Conservation (phyloP, 2,329 filamentous ascomycete species). For the Nothophoma quercina region DNA sequence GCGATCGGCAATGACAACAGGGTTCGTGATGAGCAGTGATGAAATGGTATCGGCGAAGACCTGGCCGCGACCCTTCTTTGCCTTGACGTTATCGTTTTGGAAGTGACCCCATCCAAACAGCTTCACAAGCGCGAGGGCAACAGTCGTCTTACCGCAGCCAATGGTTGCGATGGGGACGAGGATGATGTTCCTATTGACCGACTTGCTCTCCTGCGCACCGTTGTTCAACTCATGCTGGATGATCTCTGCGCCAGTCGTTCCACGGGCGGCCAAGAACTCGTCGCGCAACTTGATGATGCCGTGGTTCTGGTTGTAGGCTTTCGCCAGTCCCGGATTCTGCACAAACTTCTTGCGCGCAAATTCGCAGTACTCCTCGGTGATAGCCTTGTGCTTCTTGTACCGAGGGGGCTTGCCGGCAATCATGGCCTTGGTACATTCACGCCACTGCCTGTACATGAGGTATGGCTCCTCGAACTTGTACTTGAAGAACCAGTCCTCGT, state of each 20-base stretch:
- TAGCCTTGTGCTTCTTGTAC: constrained; percentile 84
- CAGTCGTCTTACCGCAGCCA: constrained; percentile 95
- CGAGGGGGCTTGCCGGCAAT: constrained; percentile 78
- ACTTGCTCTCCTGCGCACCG: constrained; percentile 59
- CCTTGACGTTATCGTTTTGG: constrained; percentile 95
- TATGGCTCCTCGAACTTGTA: constrained; percentile 99
- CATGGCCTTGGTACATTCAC: constrained; percentile 91
- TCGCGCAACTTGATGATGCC: constrained; percentile 92
- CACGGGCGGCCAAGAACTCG: constrained; percentile 83
- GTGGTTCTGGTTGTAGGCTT: constrained; percentile 84
- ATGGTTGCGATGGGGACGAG: constrained; percentile 93
- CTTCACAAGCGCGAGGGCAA: constrained; percentile 80
- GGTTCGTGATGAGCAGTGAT: constrained; percentile 67
- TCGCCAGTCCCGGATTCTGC: constrained; percentile 70
- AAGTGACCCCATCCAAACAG: constrained; percentile 92
- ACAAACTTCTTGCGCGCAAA: constrained; percentile 80
- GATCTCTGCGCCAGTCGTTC: constrained; percentile 87
- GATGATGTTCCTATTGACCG: constrained; percentile 73
- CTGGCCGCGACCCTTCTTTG: constrained; percentile 74
- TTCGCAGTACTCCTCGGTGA: constrained; percentile 88
- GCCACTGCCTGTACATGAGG: constrained; percentile 98
- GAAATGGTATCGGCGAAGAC: constrained; percentile 78
- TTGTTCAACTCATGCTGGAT: constrained; percentile 74
- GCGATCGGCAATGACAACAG: constrained; percentile 86
- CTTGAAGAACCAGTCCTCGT: constrained; percentile 99